A percentile compares a stretch with the other conserved stretches of the same genome.
Conservation (phyloP, 768 basidiomycete species). For the Crepidotus variabilis region DNA sequence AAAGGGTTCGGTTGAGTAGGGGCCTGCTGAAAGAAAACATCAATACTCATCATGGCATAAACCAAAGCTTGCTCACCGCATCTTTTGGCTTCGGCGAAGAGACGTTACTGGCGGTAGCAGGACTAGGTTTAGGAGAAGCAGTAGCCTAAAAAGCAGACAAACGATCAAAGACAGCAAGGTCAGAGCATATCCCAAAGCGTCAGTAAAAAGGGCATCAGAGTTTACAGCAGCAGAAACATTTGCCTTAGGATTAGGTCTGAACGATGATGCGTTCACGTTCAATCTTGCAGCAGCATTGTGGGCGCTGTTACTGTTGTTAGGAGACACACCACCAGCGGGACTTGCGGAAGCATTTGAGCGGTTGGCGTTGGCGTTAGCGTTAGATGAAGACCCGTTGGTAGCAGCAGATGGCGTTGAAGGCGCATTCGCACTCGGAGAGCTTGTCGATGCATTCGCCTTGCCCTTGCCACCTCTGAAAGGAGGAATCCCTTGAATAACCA, state of each 20-base stretch:
- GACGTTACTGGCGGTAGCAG: conserved; percentile 27
- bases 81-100: conserved; percentile 69
- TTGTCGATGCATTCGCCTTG: conserved; percentile 28
- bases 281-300: conserved; percentile 44
- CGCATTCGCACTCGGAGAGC: conserved; percentile 22
- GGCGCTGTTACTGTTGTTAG: conserved; percentile 41
- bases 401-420: conserved; percentile 7
- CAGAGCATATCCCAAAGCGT: conserved; percentile 16
- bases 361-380: conserved; percentile 15
- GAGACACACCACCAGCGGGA: conserved; percentile 23
- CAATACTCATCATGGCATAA: not conserved
- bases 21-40: conserved; percentile 23
- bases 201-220: conserved; percentile 19
- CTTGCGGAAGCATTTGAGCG: conserved; percentile 11
- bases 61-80: conserved; percentile 28
- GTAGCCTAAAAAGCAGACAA: conserved; percentile 32
- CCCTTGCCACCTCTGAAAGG: conserved; percentile 74
- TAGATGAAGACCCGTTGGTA: conserved; percentile 12
- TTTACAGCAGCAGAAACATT: conserved; percentile 65
- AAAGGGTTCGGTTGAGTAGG: conserved; percentile 73
- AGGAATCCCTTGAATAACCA: conserved; percentile 89
- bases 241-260: conserved; percentile 85
- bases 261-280: conserved; percentile 88
- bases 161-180: conserved; percentile 10
- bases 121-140: conserved; percentile 39